Evolutionary conservation across 768 basidiomycete genomes (phyloP), one percentile per base, ranked within the genome.

Genomic region (Mycena latifolia): DNA sequence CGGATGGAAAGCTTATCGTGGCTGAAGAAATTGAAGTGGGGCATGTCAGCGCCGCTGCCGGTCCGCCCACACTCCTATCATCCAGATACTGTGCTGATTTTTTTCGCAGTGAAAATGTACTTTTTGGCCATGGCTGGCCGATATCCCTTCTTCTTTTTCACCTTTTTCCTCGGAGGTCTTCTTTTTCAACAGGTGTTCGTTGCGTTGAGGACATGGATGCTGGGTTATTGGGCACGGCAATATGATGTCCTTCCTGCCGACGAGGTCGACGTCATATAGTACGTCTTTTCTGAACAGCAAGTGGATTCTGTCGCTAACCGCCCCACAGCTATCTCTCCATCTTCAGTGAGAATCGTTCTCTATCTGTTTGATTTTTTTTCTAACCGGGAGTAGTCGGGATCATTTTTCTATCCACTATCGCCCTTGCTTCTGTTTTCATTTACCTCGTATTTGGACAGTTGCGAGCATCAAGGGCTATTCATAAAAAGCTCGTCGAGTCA

Each of bases 1-100:
- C 59, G 1, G 81, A 81, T 52, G 88, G 88, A 3, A 89, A 89
- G 71, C 80, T 91, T 10, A 84, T 90, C 45, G 73, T 89, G 12
- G 84, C 83, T 0, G 91, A 92, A 72, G 90, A 92, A 70, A 81
- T 90, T 5, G 28, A 51, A 51, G 20, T 51, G 28, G 89, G 90
- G 1, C 86, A 85, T 65, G 82, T 91, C 28, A 83, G 84, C 43
- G 86, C 83, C 82, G 50, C 52, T 24, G 57, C 67, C 6, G 43
- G 67, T 69, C 25, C 22, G 68, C 25, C 20, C 29, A 47, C 39
- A 3, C 20, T 39, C 45, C 1, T n/a, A n/a, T 2, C 25, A 25
- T 25, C 20, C 20, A 11, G 15, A 11, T 22, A 7, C 18, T 24
- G 27, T 58, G 12, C 47, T 45, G 9, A 61, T 52, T 29, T 15